Evolutionary conservation across 2,329 filamentous ascomycete species (phyloP).

Genomic region (Pseudocercospora macadamiae): DNA sequence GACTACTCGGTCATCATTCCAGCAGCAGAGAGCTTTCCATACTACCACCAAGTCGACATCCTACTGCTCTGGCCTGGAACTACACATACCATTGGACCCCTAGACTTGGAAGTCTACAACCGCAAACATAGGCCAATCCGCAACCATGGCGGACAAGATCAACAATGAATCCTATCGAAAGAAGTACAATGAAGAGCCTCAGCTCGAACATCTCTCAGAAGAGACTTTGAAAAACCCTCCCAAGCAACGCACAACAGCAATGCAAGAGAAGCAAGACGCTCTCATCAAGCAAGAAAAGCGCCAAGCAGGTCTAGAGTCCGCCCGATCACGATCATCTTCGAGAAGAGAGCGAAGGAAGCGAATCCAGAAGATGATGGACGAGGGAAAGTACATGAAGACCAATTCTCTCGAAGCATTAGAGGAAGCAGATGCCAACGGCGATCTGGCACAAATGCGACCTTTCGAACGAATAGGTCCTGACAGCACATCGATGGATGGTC

Average conservation of each 20-base stretch:
- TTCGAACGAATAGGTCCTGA: slow-evolving; percentile 61
- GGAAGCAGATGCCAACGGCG: slow-evolving; percentile 55
- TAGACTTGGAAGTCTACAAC: background rate
- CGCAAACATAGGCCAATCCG: background rate
- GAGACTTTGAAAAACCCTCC: slow-evolving; percentile 30
- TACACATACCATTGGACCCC: background rate
- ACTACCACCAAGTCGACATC: too few species aligned
- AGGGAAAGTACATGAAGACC: slow-evolving; percentile 58
- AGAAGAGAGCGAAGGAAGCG: slow-evolving; percentile 52
- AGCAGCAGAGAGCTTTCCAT: too few species aligned
- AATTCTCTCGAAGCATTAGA: slow-evolving; percentile 53
- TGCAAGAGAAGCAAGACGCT: slow-evolving; percentile 51
- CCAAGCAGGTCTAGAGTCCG: slow-evolving; percentile 41
- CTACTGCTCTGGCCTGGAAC: too few species aligned
- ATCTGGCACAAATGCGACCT: slow-evolving; percentile 52
- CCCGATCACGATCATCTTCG: slow-evolving; percentile 51
- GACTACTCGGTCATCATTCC: background rate
- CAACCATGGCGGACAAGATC: slow-evolving; percentile 20
- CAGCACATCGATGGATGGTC: slow-evolving; percentile 59
- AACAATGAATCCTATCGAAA: slow-evolving; percentile 29
- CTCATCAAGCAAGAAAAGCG: slow-evolving; percentile 38
- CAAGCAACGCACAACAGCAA: slow-evolving; percentile 46
- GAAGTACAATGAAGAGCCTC: slow-evolving; percentile 31
- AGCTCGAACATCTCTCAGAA: slow-evolving; percentile 30
- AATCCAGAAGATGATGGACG: slow-evolving; percentile 48